phyloP scores from a whole-genome alignment of 2,329 filamentous ascomycete genomes.

The Bertia moriformis region DNA sequence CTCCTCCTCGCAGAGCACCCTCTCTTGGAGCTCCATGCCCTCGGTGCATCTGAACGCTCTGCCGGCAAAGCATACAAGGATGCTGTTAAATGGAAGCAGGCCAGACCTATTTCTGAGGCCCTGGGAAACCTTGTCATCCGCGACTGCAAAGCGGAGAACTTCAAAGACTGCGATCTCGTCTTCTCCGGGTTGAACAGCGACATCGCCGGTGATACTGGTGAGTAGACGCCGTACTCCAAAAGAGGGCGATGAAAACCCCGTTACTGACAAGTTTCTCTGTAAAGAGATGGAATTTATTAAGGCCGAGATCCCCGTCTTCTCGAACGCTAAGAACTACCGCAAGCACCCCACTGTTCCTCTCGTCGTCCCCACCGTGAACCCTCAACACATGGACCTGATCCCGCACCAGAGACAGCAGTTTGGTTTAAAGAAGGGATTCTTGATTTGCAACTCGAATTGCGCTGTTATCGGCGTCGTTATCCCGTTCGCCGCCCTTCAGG shows the following conservation, averaged over 20 bases:
- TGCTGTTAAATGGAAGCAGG: slow-evolving; percentile 3
- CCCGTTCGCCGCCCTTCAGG: slow-evolving; percentile 3
- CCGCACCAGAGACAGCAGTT: slow-evolving; percentile 1
- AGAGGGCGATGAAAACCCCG: not conserved
- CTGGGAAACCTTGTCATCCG: slow-evolving; percentile 1
- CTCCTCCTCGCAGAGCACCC: slow-evolving; percentile 3
- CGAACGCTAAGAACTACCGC: slow-evolving; percentile 3
- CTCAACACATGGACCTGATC: slow-evolving; percentile 2
- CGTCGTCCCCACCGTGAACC: slow-evolving; percentile 3
- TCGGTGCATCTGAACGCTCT: slow-evolving; percentile 3
- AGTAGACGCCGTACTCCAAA: too few relatives aligned
- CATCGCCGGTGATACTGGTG: slow-evolving; percentile 1
- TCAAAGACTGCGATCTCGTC: slow-evolving; percentile 3
- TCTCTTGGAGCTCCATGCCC: slow-evolving; percentile 1
- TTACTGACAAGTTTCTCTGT: too few relatives aligned
- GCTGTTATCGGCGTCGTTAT: slow-evolving; percentile 3
- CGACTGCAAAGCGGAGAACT: slow-evolving; percentile 1
- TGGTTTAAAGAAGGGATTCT: slow-evolving; percentile 2
- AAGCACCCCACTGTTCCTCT: slow-evolving; percentile 2
- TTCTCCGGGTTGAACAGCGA: slow-evolving; percentile 3
- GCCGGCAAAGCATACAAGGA: slow-evolving; percentile 3
- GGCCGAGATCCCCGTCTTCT: slow-evolving; percentile 3
- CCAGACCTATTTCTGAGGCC: not conserved
- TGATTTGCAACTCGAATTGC: slow-evolving; percentile 4
- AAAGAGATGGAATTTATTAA: slow-evolving; percentile 2